phyloP scores from a whole-genome alignment of 305 asterid species.

The Solanum hybrid region DNA sequence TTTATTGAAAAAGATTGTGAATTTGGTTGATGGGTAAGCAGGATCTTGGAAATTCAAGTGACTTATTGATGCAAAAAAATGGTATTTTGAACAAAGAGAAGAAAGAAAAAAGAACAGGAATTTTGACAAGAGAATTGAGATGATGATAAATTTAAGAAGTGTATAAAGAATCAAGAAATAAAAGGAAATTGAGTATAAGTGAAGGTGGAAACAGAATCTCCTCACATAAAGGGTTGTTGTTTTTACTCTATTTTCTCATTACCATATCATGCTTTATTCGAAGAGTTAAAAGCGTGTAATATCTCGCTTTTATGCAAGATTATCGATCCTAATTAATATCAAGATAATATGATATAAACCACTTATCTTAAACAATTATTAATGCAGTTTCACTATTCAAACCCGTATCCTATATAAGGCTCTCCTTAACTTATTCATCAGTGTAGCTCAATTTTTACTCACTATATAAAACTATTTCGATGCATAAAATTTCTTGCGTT shows the following conservation, averaged over 20 bases:
- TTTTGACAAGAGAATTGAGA: background rate
- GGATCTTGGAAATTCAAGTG: background rate
- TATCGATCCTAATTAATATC: background rate
- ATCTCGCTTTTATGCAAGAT: background rate
- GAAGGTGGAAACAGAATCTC: background rate
- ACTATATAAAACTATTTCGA: background rate
- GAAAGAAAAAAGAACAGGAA: background rate
- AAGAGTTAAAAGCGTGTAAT: background rate
- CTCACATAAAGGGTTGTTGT: background rate
- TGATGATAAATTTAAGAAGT: background rate
- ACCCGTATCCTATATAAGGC: accelerated
- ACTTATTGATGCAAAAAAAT: background rate
- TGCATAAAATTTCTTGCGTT: background rate
- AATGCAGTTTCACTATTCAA: background rate
- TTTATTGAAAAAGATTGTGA: background rate
- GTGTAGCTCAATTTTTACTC: background rate
- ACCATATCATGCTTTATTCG: background rate
- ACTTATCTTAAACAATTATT: background rate
- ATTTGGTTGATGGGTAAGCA: background rate
- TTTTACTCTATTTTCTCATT: background rate
- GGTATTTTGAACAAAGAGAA: background rate
- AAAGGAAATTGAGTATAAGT: background rate
- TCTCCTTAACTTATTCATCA: background rate
- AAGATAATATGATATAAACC: background rate
- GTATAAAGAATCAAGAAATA: background rate